phyloP scores from a whole-genome alignment of 495 filamentous ascomycete genomes.

The Oidiodendron maius region DNA sequence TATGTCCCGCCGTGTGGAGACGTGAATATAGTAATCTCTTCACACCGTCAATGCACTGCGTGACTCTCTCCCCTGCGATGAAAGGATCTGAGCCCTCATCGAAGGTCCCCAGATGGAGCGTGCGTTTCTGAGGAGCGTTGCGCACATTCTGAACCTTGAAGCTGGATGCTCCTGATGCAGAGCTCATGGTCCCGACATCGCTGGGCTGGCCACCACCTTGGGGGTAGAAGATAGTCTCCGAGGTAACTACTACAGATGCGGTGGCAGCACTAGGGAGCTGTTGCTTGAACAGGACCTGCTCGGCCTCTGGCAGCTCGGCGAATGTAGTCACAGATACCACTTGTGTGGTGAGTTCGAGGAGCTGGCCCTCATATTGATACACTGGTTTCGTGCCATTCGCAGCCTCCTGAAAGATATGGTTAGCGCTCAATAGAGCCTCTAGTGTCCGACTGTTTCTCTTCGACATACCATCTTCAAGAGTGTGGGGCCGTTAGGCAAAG shows the following conservation, averaged over 20 bases:
- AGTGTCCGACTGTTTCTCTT: too few relatives aligned
- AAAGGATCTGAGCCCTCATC: constrained; percentile 16
- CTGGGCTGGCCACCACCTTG: constrained; percentile 64
- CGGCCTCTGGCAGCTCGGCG: constrained; percentile 35
- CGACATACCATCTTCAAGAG: too few relatives aligned
- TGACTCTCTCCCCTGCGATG: constrained; percentile 30
- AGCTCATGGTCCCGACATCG: constrained; percentile 48
- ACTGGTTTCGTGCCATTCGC: constrained; percentile 36
- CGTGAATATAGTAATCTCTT: constrained; percentile 52
- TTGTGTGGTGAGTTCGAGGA: constrained; percentile 35
- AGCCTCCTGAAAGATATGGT: too few relatives aligned
- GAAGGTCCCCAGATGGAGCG: constrained; percentile 55
- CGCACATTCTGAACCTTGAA: constrained; percentile 49
- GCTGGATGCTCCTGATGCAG: constrained; percentile 5
- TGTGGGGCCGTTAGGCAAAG: too few relatives aligned
- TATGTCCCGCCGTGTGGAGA: constrained; percentile 59
- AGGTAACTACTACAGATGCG: constrained; percentile 47
- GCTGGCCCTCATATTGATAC: constrained; percentile 49
- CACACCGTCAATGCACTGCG: constrained; percentile 46
- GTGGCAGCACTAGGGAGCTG: constrained; percentile 24
- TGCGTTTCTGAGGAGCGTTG: constrained; percentile 37
- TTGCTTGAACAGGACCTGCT: constrained; percentile 44
- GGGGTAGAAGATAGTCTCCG: constrained; percentile 59
- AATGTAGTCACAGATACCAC: constrained; percentile 40
- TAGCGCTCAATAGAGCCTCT: too few relatives aligned